phyloP scores from a whole-genome alignment of 2,329 filamentous ascomycete genomes.

The Talaromyces pinophilus region DNA sequence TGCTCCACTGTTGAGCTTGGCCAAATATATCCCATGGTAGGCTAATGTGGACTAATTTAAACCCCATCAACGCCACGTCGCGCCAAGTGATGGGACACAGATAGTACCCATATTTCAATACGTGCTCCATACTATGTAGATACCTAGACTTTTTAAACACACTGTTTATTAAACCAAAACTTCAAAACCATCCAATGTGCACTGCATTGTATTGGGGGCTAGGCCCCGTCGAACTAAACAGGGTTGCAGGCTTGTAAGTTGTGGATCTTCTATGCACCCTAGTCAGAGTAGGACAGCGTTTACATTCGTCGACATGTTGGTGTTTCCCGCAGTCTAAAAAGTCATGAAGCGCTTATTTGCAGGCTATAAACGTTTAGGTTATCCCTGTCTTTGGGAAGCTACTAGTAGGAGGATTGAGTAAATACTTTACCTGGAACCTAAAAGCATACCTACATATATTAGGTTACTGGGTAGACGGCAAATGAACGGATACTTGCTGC shows the following conservation, averaged over 20 bases:
- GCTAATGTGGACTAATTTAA: slow-evolving; percentile 3
- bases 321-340: neutral
- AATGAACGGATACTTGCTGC: neutral
- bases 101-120: slow-evolving; percentile 8
- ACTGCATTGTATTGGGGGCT: slow-evolving; percentile 12
- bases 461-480: neutral
- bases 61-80: slow-evolving; percentile 6
- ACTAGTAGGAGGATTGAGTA: neutral
- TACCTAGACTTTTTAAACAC: neutral
- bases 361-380: slow-evolving; percentile 5
- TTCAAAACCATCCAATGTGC: neutral
- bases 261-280: neutral
- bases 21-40: neutral
- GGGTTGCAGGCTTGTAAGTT: neutral
- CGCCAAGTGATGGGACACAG: neutral
- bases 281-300: slow-evolving; percentile 6
- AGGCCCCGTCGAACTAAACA: slow-evolving; percentile 11
- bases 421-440: neutral
- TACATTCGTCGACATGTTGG: neutral
- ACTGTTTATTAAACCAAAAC: neutral
- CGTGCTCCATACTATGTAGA: neutral
- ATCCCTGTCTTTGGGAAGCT: neutral
- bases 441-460: neutral
- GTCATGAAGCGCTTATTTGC: slow-evolving; percentile 10
- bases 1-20: neutral